Evolutionary conservation across 2,329 filamentous ascomycete genomes (phyloP).

Genomic region (Pyrenophora teres): DNA sequence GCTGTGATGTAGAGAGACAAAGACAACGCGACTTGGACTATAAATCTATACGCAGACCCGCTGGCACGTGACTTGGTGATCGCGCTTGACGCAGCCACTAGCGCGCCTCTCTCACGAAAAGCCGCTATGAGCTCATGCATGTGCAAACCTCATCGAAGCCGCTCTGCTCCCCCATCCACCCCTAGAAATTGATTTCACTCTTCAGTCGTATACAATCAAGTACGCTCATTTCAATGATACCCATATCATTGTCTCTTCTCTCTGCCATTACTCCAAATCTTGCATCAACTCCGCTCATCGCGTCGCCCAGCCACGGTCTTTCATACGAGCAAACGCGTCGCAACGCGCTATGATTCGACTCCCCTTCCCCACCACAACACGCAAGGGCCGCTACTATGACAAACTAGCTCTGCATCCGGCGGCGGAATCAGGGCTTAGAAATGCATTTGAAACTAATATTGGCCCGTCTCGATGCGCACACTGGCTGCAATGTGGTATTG

Average conservation of each 20-base stretch:
- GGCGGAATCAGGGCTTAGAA: conserved; percentile 42
- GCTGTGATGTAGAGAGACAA: conserved; percentile 26
- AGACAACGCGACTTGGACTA: conserved; percentile 27
- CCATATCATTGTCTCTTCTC: conserved; percentile 14
- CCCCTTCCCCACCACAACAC: conserved; percentile 36
- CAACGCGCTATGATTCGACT: conserved; percentile 40
- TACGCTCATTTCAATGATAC: conserved; percentile 19
- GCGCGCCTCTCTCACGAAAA: conserved; percentile 23
- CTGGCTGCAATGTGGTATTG: conserved; percentile 22
- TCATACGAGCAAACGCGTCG: conserved; percentile 33
- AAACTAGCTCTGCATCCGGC: conserved; percentile 29
- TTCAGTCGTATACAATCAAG: not conserved
- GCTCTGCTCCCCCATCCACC: not conserved
- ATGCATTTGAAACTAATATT: conserved; percentile 22
- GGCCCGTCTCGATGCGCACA: conserved; percentile 17
- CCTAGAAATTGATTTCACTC: not conserved
- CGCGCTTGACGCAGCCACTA: conserved; percentile 11
- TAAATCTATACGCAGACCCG: conserved; percentile 23
- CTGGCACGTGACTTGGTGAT: conserved; percentile 32
- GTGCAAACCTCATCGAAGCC: conserved; percentile 11
- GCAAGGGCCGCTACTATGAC: conserved; percentile 30
- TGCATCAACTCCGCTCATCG: conserved; percentile 14
- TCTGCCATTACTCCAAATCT: conserved; percentile 2
- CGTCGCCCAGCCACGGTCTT: conserved; percentile 35
- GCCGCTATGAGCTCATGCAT: conserved; percentile 39